Percentiles rank a stretch among this genome's conserved stretches.
Conservation (phyloP, 306 rosid species). For the Begonia loranthoides region DNA sequence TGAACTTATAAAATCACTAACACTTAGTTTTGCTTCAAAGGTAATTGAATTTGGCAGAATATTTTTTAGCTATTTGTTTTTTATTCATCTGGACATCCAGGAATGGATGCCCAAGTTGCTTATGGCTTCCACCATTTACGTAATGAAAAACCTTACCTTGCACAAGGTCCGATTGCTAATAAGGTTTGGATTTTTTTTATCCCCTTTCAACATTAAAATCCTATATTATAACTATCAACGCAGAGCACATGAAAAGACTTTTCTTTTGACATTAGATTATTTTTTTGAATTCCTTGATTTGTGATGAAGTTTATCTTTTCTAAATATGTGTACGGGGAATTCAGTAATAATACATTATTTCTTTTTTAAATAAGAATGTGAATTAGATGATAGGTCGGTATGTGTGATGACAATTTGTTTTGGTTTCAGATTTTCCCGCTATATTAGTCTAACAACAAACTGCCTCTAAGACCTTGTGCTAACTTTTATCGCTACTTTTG, state of each 20-base stretch:
- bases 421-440: too few relatives aligned
- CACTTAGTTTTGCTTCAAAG: neutral
- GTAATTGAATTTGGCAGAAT: too few relatives aligned
- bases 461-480: too few relatives aligned
- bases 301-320: neutral
- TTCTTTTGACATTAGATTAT: neutral
- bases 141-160: slow-evolving; percentile 81
- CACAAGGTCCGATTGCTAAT: slow-evolving; percentile 83
- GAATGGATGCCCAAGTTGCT: slow-evolving; percentile 99
- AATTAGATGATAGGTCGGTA: neutral
- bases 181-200: slow-evolving; percentile 41
- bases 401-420: too few relatives aligned
- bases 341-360: slow-evolving; percentile 10
- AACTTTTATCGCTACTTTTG: too few relatives aligned
- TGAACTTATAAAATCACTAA: neutral
- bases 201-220: slow-evolving; percentile 2
- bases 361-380: slow-evolving; percentile 1
- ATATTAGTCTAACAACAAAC: too few relatives aligned
- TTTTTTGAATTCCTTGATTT: neutral
- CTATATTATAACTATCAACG: too few relatives aligned
- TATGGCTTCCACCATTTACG: slow-evolving; percentile 94
- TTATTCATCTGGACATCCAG: slow-evolving; percentile 28
- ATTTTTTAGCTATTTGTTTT: too few relatives aligned
- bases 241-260: too few relatives aligned
- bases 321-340: neutral